Percentiles rank a stretch among this genome's conserved stretches.
Evolutionary conservation across 331 rosid genomes (phyloP).

Genomic region (Erythrophleum ivorense): DNA sequence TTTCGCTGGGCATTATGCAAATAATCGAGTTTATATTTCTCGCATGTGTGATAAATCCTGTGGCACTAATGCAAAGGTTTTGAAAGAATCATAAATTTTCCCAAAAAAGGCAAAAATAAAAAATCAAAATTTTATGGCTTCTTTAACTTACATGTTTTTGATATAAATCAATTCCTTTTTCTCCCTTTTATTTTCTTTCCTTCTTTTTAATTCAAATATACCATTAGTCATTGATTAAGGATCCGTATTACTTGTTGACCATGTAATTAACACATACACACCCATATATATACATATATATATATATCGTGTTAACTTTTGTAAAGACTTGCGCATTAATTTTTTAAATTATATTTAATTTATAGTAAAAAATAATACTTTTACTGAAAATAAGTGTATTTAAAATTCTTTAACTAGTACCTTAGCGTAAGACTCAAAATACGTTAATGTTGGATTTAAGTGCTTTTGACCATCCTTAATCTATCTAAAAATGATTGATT

Average conservation of each 20-base stretch:
- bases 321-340: not conserved
- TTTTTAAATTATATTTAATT: not conserved
- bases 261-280: not conserved
- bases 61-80: conserved; percentile 17
- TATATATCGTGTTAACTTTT: too few species aligned
- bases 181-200: too few species aligned
- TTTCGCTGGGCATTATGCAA: conserved; percentile 23
- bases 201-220: too few species aligned
- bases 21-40: conserved; percentile 3
- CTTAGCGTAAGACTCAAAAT: not conserved
- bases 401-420: too few species aligned
- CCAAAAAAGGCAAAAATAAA: too few species aligned
- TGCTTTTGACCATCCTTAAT: too few species aligned
- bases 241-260: not conserved
- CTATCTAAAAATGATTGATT: not conserved
- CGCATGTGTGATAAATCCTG: conserved; percentile 19
- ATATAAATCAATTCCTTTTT: too few species aligned
- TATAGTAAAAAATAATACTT: too few species aligned
- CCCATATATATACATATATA: too few species aligned
- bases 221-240: not conserved
- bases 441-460: too few species aligned
- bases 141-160: not conserved
- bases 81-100: not conserved
- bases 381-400: too few species aligned
- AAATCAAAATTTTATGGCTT: not conserved